Conservation (phyloP, 179 eudicot genomes). For the Spergularia azorica region DNA sequence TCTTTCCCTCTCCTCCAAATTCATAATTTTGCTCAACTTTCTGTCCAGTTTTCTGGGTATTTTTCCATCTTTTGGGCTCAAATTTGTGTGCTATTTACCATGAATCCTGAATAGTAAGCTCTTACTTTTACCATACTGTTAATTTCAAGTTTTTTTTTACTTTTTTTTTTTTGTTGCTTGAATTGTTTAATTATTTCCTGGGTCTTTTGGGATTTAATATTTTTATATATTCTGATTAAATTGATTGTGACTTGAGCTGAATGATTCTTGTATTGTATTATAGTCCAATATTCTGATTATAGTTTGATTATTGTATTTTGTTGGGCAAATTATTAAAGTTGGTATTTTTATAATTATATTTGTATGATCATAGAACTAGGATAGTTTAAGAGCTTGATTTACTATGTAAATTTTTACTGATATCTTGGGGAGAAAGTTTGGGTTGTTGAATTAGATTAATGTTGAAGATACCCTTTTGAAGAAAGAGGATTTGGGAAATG, state of each 20-base stretch:
- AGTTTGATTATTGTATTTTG: no score
- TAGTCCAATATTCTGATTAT: neutral
- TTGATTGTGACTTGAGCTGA: slow-evolving; percentile 6
- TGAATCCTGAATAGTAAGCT: slow-evolving; percentile 33
- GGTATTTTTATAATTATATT: no score
- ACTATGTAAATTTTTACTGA: no score
- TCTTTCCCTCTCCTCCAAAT: neutral
- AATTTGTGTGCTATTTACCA: neutral
- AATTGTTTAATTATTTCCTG: neutral
- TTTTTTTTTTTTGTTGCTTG: no score
- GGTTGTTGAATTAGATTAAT: no score
- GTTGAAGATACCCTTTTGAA: no score
- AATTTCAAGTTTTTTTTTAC: neutral
- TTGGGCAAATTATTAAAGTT: neutral
- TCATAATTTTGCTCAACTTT: neutral
- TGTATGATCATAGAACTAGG: no score
- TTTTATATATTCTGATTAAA: neutral
- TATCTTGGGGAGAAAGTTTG: no score
- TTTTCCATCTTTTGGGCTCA: neutral
- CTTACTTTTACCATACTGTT: neutral
- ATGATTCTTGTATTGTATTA: neutral
- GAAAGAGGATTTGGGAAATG: no score
- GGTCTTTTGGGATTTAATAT: neutral
- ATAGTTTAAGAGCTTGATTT: no score
- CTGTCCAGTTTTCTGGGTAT: neutral